Percentiles rank a stretch among this genome's conserved stretches.
Evolutionary conservation across 148 eudicot species (phyloP).

Genomic region (Nyssa sinensis): DNA sequence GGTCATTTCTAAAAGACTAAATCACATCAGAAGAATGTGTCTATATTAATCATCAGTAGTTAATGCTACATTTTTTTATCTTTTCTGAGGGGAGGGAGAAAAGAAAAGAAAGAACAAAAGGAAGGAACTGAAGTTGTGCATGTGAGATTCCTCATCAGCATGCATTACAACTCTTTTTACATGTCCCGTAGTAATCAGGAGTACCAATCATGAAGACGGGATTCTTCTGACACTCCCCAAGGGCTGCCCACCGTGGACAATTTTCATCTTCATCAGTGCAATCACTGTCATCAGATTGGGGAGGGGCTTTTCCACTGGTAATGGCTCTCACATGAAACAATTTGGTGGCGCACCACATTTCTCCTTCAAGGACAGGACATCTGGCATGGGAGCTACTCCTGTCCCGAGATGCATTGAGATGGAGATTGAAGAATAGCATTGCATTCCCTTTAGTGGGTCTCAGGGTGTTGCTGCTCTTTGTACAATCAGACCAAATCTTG

Average conservation of each 20-base stretch:
- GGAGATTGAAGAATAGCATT: slow-evolving; percentile 68
- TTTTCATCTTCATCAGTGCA: slow-evolving; percentile 87
- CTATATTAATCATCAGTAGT: not conserved
- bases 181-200: slow-evolving; percentile 91
- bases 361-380: slow-evolving; percentile 65
- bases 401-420: slow-evolving; percentile 70
- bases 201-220: slow-evolving; percentile 90
- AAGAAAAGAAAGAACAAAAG: not conserved
- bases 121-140: not conserved
- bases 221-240: slow-evolving; percentile 78
- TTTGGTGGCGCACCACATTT: slow-evolving; percentile 81
- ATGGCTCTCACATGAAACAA: slow-evolving; percentile 46
- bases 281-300: slow-evolving; percentile 33
- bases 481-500: slow-evolving; percentile 48
- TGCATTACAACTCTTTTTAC: slow-evolving; percentile 86
- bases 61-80: not conserved
- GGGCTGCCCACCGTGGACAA: slow-evolving; percentile 83
- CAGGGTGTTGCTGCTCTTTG: slow-evolving; percentile 29
- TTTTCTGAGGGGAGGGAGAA: not conserved
- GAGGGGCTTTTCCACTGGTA: slow-evolving; percentile 4
- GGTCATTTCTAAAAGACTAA: too few relatives aligned
- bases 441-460: slow-evolving; percentile 84
- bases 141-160: slow-evolving; percentile 39
- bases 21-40: too few relatives aligned
- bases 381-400: slow-evolving; percentile 60